phyloP scores from a whole-genome alignment of 306 rosid genomes.

The Trifolium fragiferum region DNA sequence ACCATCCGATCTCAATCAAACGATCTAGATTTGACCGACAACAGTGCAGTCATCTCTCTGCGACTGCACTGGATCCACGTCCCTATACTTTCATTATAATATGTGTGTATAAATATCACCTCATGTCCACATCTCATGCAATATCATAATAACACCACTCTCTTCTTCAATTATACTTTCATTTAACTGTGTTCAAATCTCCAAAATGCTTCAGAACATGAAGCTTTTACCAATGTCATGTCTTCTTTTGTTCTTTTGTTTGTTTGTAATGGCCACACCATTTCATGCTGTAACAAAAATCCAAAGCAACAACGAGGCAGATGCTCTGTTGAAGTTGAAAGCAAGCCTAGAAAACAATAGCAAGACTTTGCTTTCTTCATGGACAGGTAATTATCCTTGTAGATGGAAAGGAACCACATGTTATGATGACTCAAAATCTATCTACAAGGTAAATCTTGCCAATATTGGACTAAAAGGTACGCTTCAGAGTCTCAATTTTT shows the following conservation, averaged over 20 bases:
- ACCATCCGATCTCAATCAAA: no score
- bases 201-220: neutral
- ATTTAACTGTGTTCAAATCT: neutral
- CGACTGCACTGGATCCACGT: no score
- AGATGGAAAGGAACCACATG: neutral
- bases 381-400: neutral
- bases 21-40: no score
- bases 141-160: no score
- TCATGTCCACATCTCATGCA: no score
- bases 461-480: neutral
- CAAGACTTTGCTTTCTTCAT: neutral
- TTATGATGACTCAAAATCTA: neutral
- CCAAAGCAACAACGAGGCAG: neutral
- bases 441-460: neutral
- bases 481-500: neutral
- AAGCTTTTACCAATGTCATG: neutral
- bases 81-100: no score
- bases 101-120: no score
- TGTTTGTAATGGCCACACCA: neutral
- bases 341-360: neutral
- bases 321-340: slow-evolving; percentile 12
- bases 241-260: neutral
- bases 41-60: no score
- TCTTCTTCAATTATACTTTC: no score
- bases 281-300: neutral